A percentile compares a stretch with the other conserved stretches of the same genome.
Evolutionary conservation across 305 asterid genomes (phyloP).

Genomic region (Solanum hybrid): DNA sequence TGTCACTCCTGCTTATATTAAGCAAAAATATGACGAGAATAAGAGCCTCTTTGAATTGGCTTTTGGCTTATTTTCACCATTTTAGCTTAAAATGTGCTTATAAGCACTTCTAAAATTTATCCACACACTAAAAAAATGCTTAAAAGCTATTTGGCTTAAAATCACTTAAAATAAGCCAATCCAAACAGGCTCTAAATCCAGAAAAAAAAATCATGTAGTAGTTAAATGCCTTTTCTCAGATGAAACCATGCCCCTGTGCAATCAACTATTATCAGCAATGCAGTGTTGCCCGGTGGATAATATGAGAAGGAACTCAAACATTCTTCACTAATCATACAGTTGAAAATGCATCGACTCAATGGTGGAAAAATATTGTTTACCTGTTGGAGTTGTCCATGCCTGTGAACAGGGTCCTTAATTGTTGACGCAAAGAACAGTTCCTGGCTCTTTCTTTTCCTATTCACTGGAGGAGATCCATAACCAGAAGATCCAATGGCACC

Average conservation of each 20-base stretch:
- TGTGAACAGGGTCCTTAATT: constrained; percentile 42
- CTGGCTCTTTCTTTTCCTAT: constrained; percentile 67
- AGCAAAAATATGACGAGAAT: neutral
- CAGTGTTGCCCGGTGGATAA: neutral
- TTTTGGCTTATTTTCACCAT: neutral
- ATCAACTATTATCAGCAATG: neutral
- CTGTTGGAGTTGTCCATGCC: constrained; percentile 65
- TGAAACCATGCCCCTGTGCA: neutral
- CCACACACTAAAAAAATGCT: neutral
- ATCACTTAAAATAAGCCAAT: neutral
- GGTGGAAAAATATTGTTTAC: constrained; percentile 24
- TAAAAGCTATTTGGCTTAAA: neutral
- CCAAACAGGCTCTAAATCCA: neutral
- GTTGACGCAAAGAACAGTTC: constrained; percentile 56
- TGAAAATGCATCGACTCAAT: neutral
- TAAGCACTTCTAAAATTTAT: neutral
- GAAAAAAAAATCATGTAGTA: neutral
- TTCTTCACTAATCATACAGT: constrained; percentile 6
- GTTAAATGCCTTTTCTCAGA: neutral
- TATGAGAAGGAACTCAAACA: neutral
- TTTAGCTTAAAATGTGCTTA: neutral
- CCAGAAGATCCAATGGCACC: constrained; percentile 93
- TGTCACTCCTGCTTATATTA: constrained; percentile 45
- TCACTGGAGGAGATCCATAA: constrained; percentile 74
- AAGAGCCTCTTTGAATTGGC: neutral